Base-by-base conservation (phyloP, 169 alveolate species). In the Plasmodium adleri region DNA sequence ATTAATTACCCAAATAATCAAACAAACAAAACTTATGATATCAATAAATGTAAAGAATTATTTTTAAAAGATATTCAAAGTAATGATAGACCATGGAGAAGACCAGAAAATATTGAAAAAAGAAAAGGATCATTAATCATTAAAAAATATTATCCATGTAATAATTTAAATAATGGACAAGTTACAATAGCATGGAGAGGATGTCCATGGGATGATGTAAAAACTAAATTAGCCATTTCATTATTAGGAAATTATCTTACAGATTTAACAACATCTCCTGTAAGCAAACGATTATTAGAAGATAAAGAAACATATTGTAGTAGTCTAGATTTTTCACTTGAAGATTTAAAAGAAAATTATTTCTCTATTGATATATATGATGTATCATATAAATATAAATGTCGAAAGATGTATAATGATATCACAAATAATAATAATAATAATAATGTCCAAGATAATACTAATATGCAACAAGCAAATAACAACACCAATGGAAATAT, bases 121-220 rank as follows among this genome's bases (percentile, higher is more conserved):
- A 26, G 88, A 64, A 26, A 2, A 13, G 75, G 86, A 15, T 72
- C 92, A 0, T 9, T 66, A 15, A 49, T 59, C 9, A 39, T 72
- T 10, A 87, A 93, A n/a, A 88, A 90, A 15, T 62, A 50, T 28
- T 93, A 90, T 63, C 96, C 96, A 17, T 85, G 94, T 28, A 94
- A 93, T 28, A 93, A 92, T 45, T 93, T 92, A 74, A 93, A 93
- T 50, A 66, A 66, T 58, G 96, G 96, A 0, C 83, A 71, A 15
- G 88, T 87, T 50, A 89, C 89, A 13, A 54, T 93, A 52, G 90
- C 94, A 8, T 93, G 96, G 96, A 88, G 96, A 63, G 96, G 96
- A 5, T 94, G 95, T 9, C 17, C 26, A 2, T 93, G 95, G 95
- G 15, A 66, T 0, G 93, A 92, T 12, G 89, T 85, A 54, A 90